Evolutionary conservation across 2,329 filamentous ascomycete genomes (phyloP), one percentile per base, ranked within the genome.

Genomic region (Cyphellophora europaea): DNA sequence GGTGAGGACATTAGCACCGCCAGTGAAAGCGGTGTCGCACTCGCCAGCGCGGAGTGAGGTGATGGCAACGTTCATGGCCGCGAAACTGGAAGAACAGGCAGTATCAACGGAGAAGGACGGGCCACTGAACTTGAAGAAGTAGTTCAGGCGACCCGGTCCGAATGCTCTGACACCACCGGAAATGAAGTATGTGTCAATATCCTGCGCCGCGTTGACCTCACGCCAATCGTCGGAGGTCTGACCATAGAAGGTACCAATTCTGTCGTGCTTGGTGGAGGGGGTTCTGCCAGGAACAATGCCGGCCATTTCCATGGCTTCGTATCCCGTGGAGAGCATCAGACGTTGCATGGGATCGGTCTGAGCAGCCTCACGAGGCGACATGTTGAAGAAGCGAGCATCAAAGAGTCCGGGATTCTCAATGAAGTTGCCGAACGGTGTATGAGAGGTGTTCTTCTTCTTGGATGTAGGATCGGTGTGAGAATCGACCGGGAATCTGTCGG

Each of bases 371-470:
- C 81, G 74, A 5, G 82, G 82, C 21, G 82, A 87, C 78, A 89
- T 87, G 58, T 86, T 86, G 71, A 89, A 89, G 61, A 89, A 88
- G 1, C 79, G 69, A n/a, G 81, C 78, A 49, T 89, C 83, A 51
- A 89, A 89, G 31, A 81, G 66, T 36, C 81, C 81, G 0, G 82
- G 82, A 42, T 86, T 72, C 42, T 85, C 76, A 45, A 85, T 72
- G 61, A 77, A 87, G 61, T 80, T 84, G 11, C 82, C 82, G 48
- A 77, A 85, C 3, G 78, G 79, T 1, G 81, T 85, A 56, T 83
- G 78, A 35, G 75, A 82, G 38, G 82, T 86, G 62, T 87, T 88
- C 55, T 78, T 77, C 19, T 65, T 69, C 56, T 85, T 85, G 14
- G 81, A 79, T 5, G 75, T 77, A 4, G 78, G 72, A 50, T 88